phyloP scores from a whole-genome alignment of 2,329 filamentous ascomycete genomes.

The Pestalotiopsis sp. region DNA sequence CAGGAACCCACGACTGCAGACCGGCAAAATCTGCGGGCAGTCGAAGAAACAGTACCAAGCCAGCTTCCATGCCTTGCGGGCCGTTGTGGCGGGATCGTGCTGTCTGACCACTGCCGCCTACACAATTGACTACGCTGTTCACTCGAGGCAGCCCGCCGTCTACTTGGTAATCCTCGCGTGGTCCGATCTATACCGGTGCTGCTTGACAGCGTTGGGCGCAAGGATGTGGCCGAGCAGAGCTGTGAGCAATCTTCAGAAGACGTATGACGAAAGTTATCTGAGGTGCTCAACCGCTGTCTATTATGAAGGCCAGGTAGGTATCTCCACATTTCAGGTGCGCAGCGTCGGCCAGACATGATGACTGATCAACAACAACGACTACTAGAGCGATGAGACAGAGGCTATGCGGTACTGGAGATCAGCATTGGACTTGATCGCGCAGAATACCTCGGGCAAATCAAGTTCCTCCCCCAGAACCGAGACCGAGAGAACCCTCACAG shows the following conservation, averaged over 20 bases:
- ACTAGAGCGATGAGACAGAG: constrained; percentile 85
- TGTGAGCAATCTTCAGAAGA: constrained; percentile 85
- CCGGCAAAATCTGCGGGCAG: background rate
- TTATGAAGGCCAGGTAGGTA: constrained; percentile 70
- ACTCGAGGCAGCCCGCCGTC: background rate
- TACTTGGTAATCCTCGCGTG: background rate
- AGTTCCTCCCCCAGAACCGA: constrained; percentile 74
- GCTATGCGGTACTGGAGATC: constrained; percentile 88
- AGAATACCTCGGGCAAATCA: constrained; percentile 77
- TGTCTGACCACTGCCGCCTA: background rate
- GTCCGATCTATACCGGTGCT: background rate
- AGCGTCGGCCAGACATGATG: background rate
- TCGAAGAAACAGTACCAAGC: background rate
- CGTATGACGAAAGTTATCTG: constrained; percentile 94
- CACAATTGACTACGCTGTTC: background rate
- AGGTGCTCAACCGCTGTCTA: constrained; percentile 95
- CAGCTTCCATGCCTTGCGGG: background rate
- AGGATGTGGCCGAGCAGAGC: constrained; percentile 56
- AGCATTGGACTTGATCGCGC: constrained; percentile 86
- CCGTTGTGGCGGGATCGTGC: background rate
- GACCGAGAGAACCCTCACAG: constrained; percentile 80
- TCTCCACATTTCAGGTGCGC: constrained; percentile 37
- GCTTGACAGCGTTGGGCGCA: constrained; percentile 5
- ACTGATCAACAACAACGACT: background rate
- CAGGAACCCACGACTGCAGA: background rate